Conservation (phyloP, 352 stramenopile species). For the Plasmopara viticola region DNA sequence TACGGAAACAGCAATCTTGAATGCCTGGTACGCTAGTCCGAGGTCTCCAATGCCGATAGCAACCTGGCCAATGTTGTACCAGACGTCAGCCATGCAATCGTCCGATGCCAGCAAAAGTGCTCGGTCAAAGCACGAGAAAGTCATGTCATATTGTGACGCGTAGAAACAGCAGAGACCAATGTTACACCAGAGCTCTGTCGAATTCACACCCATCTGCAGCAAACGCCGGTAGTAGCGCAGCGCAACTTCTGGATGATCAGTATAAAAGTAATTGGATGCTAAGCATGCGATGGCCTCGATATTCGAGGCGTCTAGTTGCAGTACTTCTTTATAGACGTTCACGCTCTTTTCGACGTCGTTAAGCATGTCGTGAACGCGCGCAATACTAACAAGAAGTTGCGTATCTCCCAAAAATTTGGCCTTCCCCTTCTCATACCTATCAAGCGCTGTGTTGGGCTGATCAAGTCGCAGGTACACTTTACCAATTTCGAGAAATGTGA, state of each 20-base stretch:
- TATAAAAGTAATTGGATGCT: slow-evolving; percentile 92
- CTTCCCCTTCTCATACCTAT: slow-evolving; percentile 69
- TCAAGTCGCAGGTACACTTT: slow-evolving; percentile 94
- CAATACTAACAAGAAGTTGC: slow-evolving; percentile 78
- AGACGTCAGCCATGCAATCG: slow-evolving; percentile 89
- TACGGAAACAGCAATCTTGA: slow-evolving; percentile 90
- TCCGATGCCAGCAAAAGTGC: slow-evolving; percentile 84
- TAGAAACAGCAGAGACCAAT: slow-evolving; percentile 93
- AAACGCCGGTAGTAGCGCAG: slow-evolving; percentile 91
- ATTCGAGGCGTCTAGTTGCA: slow-evolving; percentile 84
- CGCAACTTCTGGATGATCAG: slow-evolving; percentile 86
- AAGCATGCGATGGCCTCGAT: slow-evolving; percentile 90
- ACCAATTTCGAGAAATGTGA: slow-evolving; percentile 88
- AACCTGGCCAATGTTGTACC: slow-evolving; percentile 93
- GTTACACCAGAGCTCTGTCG: slow-evolving; percentile 92
- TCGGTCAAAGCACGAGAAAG: slow-evolving; percentile 90
- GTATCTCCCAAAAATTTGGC: slow-evolving; percentile 72
- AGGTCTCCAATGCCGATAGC: slow-evolving; percentile 90
- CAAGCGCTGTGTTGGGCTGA: slow-evolving; percentile 89
- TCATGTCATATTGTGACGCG: slow-evolving; percentile 92
- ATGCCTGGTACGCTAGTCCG: slow-evolving; percentile 89
- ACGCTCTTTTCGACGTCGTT: slow-evolving; percentile 78
- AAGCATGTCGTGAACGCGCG: slow-evolving; percentile 91
- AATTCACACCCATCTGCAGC: slow-evolving; percentile 90
- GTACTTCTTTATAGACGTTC: slow-evolving; percentile 82